These are phyloP conservation scores for Aspergillus sp. DNA, from an alignment of 2,329 filamentous ascomycete species.

Conservation along the genomic window DNA sequence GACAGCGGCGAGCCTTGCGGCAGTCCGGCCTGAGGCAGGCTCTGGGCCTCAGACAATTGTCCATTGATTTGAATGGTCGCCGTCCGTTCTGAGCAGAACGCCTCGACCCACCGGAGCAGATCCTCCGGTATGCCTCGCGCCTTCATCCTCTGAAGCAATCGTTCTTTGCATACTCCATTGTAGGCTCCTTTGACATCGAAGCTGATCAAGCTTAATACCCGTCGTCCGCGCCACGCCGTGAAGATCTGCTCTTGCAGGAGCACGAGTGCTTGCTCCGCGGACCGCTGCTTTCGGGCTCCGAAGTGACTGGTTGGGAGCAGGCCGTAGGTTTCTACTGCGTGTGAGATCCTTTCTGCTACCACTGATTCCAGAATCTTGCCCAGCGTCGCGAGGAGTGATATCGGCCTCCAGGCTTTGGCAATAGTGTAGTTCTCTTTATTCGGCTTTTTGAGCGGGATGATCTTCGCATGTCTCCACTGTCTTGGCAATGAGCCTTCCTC, in stretches of 20 bases:
- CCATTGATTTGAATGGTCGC: slow-evolving; percentile 21
- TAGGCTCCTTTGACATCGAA: slow-evolving; percentile 45
- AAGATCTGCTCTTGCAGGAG: slow-evolving; percentile 30
- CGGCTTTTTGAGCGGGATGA: slow-evolving; percentile 22
- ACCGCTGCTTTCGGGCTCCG: slow-evolving; percentile 35
- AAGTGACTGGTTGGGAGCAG: slow-evolving; percentile 40
- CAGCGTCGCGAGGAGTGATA: slow-evolving; percentile 25
- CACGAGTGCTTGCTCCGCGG: slow-evolving; percentile 33
- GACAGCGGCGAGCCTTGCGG: slow-evolving; percentile 33
- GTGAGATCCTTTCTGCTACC: slow-evolving; percentile 28
- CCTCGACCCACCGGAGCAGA: slow-evolving; percentile 23
- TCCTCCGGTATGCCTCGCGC: slow-evolving; percentile 24
- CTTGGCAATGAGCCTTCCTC: slow-evolving; percentile 13
- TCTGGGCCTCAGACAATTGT: slow-evolving; percentile 14
- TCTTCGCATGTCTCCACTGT: slow-evolving; percentile 19
- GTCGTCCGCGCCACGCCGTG: slow-evolving; percentile 26
- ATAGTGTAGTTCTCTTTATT: slow-evolving; percentile 22
- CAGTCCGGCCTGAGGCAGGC: slow-evolving; percentile 17
- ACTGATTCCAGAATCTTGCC: slow-evolving; percentile 31
- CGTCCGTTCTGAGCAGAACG: slow-evolving; percentile 25
- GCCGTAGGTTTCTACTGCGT: slow-evolving; percentile 26
- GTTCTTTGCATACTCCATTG: slow-evolving; percentile 39
- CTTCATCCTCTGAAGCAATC: slow-evolving; percentile 33
- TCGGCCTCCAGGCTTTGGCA: slow-evolving; percentile 21
- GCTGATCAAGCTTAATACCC: slow-evolving; percentile 32